A percentile compares a stretch with the other conserved stretches of the same genome.
These are phyloP conservation scores for Tillandsia fasciculata DNA, from an alignment of 176 grass and related monocot species.

Conservation along the genomic window DNA sequence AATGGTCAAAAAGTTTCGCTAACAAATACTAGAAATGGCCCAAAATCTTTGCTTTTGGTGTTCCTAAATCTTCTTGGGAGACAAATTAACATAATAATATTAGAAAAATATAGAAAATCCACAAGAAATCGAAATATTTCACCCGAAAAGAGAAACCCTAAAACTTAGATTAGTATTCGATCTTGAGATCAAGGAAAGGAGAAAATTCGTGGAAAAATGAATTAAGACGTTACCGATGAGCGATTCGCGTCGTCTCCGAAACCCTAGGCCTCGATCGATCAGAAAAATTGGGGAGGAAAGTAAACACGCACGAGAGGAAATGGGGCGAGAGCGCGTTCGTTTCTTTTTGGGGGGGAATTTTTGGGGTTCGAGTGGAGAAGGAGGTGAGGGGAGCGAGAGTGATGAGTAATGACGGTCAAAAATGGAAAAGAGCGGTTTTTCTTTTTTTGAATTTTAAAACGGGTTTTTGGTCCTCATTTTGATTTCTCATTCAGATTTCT, in stretches of 20 bases:
- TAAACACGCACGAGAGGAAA: neutral
- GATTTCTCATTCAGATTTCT: too few relatives aligned
- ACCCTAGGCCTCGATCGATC: neutral
- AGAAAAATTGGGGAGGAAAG: neutral
- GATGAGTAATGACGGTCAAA: too few relatives aligned
- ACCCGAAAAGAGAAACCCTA: neutral
- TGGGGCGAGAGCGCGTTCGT: neutral
- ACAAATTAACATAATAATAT: neutral
- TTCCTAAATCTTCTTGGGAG: neutral
- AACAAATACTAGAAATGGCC: too few relatives aligned
- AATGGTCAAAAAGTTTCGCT: too few relatives aligned
- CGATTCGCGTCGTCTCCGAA: neutral
- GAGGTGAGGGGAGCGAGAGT: too few relatives aligned
- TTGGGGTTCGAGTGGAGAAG: too few relatives aligned
- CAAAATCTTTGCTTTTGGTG: too few relatives aligned
- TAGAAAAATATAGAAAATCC: neutral
- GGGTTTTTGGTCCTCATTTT: too few relatives aligned
- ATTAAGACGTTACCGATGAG: neutral
- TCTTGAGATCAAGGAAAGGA: slow-evolving; percentile 1
- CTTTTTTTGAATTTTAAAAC: too few relatives aligned
- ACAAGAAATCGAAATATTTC: neutral
- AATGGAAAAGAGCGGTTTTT: too few relatives aligned
- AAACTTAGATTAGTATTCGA: neutral
- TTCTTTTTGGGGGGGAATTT: neutral
- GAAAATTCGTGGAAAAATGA: neutral